Percentiles rank a stretch among this genome's conserved stretches.
phyloP scores from a whole-genome alignment of 176 grass and related monocot genomes.

The Poa pratensis region DNA sequence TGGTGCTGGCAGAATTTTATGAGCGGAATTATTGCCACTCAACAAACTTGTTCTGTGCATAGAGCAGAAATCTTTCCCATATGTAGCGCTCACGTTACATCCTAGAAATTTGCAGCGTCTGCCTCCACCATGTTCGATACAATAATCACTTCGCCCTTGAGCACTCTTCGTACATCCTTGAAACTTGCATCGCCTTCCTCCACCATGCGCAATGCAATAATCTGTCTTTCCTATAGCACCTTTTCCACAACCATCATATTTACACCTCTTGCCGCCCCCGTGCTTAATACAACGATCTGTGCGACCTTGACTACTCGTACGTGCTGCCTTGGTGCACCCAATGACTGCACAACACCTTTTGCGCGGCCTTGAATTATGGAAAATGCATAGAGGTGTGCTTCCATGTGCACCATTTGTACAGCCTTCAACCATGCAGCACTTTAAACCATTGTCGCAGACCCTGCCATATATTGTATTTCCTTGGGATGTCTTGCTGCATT shows the following conservation, averaged over 20 bases:
- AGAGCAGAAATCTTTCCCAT: constrained; percentile 39
- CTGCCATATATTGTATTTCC: constrained; percentile 29
- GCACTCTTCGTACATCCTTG: constrained; percentile 49
- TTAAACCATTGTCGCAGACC: neutral
- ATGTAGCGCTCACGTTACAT: constrained; percentile 28
- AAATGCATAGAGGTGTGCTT: constrained; percentile 40
- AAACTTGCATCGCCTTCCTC: constrained; percentile 48
- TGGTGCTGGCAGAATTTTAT: constrained; percentile 17
- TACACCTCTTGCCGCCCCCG: constrained; percentile 47
- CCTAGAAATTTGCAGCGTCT: constrained; percentile 36
- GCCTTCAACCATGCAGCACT: constrained; percentile 31
- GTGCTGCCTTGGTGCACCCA: constrained; percentile 42
- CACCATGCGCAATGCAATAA: constrained; percentile 48
- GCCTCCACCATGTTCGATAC: constrained; percentile 43
- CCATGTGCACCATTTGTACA: constrained; percentile 47
- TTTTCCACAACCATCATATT: constrained; percentile 43
- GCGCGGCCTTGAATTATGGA: constrained; percentile 39
- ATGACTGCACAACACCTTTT: constrained; percentile 9
- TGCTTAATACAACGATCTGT: constrained; percentile 32
- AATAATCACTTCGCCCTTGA: constrained; percentile 43
- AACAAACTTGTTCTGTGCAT: constrained; percentile 26
- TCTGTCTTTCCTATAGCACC: constrained; percentile 39
- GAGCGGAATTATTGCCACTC: neutral
- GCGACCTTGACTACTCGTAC: constrained; percentile 36
- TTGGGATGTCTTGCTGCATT: constrained; percentile 35